phyloP scores from a whole-genome alignment of 345 rosid species.

The Carallia pectinifolia region DNA sequence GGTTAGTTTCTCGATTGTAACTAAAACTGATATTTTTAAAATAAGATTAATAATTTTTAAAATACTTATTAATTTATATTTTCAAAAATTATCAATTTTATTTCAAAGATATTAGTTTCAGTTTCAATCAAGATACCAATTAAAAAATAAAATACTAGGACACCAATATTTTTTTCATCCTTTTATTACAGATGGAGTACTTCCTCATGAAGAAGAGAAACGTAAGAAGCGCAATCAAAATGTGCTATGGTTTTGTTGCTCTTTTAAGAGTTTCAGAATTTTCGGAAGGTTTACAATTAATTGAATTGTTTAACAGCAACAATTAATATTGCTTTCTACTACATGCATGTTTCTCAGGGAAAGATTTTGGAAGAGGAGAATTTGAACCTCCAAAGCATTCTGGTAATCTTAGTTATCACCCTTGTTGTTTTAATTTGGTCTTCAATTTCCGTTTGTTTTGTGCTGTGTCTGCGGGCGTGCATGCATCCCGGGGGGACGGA shows the following conservation, averaged over 20 bases:
- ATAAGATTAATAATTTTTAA: too few species aligned
- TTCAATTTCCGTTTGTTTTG: background rate
- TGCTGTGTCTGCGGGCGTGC: background rate
- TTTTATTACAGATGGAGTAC: conserved; percentile 16
- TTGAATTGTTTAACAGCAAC: background rate
- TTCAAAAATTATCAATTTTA: too few species aligned
- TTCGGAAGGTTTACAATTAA: background rate
- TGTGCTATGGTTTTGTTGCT: too few species aligned
- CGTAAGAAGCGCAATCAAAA: background rate
- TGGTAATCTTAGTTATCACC: conserved; percentile 9
- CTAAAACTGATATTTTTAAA: too few species aligned
- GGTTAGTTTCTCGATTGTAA: too few species aligned
- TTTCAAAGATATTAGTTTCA: too few species aligned
- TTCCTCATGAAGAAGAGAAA: conserved; percentile 15
- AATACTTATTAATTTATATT: too few species aligned
- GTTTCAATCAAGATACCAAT: too few species aligned
- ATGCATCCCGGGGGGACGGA: too few species aligned
- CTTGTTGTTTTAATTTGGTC: background rate
- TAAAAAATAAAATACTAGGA: too few species aligned
- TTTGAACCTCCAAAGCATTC: conserved; percentile 17
- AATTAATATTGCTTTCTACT: background rate
- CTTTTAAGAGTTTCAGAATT: background rate
- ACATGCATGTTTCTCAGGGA: conserved; percentile 1
- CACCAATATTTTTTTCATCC: too few species aligned
- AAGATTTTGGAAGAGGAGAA: conserved; percentile 20